Evolutionary conservation across 176 grass and related monocot genomes (phyloP).

Genomic region (barley (Hordeum vulgare)): DNA sequence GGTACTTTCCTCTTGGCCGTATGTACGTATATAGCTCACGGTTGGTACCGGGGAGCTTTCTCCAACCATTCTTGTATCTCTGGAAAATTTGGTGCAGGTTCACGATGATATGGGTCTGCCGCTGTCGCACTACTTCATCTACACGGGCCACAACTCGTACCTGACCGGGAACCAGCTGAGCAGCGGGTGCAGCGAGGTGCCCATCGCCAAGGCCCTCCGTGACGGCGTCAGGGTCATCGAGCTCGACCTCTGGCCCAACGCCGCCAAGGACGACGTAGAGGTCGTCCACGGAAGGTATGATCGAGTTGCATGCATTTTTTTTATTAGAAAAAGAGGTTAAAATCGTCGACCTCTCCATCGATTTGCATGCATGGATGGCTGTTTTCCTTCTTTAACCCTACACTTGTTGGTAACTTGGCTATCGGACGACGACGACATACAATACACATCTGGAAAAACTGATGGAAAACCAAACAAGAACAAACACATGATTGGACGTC

Average conservation of each 20-base stretch:
- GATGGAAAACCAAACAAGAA: not conserved
- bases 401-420: too few species aligned
- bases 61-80: not conserved
- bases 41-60: not conserved
- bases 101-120: slow-evolving; percentile 50
- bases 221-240: slow-evolving; percentile 82
- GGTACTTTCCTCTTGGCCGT: not conserved
- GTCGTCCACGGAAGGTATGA: slow-evolving; percentile 65
- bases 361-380: not conserved
- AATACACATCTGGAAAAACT: too few species aligned
- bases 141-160: slow-evolving; percentile 95
- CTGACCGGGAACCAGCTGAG: slow-evolving; percentile 84
- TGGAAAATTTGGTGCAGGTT: slow-evolving; percentile 26
- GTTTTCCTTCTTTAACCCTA: too few species aligned
- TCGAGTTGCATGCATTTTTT: not conserved
- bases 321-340: too few species aligned
- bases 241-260: slow-evolving; percentile 90
- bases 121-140: slow-evolving; percentile 91
- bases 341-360: too few species aligned
- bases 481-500: not conserved
- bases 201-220: slow-evolving; percentile 60
- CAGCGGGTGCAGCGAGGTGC: slow-evolving; percentile 69
- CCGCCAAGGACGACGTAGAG: slow-evolving; percentile 40
- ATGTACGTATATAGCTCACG: not conserved
- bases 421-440: too few species aligned